Percentiles rank a stretch among this genome's conserved stretches.
These are phyloP conservation scores for Rhodotorula kratochvilovae DNA, from an alignment of 768 basidiomycete genomes.

Conservation along the genomic window DNA sequence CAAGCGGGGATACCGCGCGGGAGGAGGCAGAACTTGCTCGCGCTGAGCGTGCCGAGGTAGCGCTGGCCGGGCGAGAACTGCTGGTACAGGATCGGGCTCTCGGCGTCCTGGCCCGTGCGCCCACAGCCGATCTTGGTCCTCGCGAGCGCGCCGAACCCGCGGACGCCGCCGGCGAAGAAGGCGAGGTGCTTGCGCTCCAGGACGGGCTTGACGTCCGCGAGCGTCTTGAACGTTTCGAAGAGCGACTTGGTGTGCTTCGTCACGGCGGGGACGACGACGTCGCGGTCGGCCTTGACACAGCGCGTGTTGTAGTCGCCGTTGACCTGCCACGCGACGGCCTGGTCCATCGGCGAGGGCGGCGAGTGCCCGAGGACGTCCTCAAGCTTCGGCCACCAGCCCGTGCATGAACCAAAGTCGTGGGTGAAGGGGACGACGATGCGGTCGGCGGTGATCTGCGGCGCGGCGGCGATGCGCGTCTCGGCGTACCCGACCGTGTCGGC, in stretches of 20 bases:
- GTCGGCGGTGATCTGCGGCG: constrained; percentile 29
- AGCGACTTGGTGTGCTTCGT: constrained; percentile 39
- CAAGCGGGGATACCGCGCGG: constrained; percentile 41
- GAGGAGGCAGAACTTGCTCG: constrained; percentile 42
- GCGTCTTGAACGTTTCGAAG: constrained; percentile 29
- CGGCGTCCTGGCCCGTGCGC: constrained; percentile 19
- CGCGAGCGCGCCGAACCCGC: constrained; percentile 40
- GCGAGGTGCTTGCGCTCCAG: constrained; percentile 35
- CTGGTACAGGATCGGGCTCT: constrained; percentile 35
- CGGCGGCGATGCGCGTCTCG: constrained; percentile 31
- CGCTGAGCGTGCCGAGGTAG: constrained; percentile 39
- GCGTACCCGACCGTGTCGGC: constrained; percentile 37
- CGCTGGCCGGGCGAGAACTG: constrained; percentile 33
- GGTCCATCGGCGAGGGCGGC: constrained; percentile 42
- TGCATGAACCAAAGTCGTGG: constrained; percentile 43
- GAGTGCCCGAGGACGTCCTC: constrained; percentile 40
- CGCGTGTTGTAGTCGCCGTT: constrained; percentile 44
- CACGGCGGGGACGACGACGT: constrained; percentile 41
- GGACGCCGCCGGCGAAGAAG: constrained; percentile 40
- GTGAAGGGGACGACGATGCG: constrained; percentile 42
- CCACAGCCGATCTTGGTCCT: constrained; percentile 39
- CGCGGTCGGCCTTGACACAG: constrained; percentile 42
- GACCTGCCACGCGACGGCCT: constrained; percentile 42
- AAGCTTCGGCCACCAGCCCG: constrained; percentile 41
- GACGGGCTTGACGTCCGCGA: constrained; percentile 23